Evolutionary conservation across 805 yeast species (phyloP), one percentile per base, ranked within the genome.

Genomic region (Kluyveromyces lactis): DNA sequence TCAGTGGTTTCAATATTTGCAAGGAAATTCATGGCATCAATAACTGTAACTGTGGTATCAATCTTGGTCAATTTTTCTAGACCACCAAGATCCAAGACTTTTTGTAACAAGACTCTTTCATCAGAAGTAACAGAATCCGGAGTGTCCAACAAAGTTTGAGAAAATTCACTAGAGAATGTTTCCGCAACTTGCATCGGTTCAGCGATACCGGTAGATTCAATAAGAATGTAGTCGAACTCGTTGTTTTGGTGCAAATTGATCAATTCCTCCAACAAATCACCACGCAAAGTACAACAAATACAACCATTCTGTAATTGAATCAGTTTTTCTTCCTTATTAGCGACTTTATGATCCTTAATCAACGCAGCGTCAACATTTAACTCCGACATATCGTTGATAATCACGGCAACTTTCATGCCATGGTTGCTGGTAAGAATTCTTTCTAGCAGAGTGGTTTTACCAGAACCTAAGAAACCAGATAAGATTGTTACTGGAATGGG

Each of bases 111-210:
- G 11, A 18, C 36, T 13, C 44, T 58, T 18, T 55, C 58, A 4
- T 52, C 45, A 29, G 52, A 50, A n/a, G 52, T 37, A 24, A 52
- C 42, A 5, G 41, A 44, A 10, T 42, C 48, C 16, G 49, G 52
- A 7, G 49, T 51, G 17, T 60, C 57, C 11, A 66, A 44, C 39
- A 67, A 45, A 29, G 60, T 48, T 13, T 61, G 55, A 4, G 69
- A 53, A 43, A 68, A 69, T 42, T 69, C 72, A 10, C 56, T 53
- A 4, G 71, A 62, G 43, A 69, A 69, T 3, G 73, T 70, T 46
- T 69, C 73, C 0, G 75, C 75, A 13, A 69, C 72, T 46, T 69
- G 72, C 72, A 68, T 67, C 21, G 74, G 73, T 47, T 69, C 75
- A 16, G 69, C 63, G 18, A 69, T 66, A 21, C 74, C 74, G 3